phyloP scores from a whole-genome alignment of 2,329 filamentous ascomycete species.

The Pestalotiopsis sp. region DNA sequence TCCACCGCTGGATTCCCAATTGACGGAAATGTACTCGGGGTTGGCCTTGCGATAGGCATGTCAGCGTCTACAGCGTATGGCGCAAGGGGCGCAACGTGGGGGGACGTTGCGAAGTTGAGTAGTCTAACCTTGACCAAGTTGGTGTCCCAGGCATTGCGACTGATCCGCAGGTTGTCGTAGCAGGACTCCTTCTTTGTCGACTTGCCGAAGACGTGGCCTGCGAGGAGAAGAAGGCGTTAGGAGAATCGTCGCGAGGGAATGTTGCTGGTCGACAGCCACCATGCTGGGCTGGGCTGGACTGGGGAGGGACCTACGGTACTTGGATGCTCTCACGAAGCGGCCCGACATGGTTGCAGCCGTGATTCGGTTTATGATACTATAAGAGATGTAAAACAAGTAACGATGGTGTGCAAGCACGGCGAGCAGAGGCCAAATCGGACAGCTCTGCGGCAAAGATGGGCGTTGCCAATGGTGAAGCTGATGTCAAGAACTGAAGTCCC shows the following conservation, averaged over 20 bases:
- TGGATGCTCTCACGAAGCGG: conserved; percentile 70
- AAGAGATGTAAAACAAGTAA: conserved; percentile 6
- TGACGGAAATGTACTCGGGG: conserved; percentile 93
- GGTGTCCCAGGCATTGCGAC: conserved; percentile 98
- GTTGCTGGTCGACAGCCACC: conserved; percentile 23
- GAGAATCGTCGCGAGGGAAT: conserved; percentile 1
- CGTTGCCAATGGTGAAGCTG: background rate
- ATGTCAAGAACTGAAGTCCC: background rate
- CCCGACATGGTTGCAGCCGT: conserved; percentile 52
- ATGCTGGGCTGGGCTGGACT: background rate
- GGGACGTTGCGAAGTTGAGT: background rate
- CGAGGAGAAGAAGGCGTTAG: conserved; percentile 26
- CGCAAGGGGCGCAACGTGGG: background rate
- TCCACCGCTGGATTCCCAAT: conserved; percentile 96
- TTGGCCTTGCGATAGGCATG: conserved; percentile 67
- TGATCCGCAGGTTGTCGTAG: conserved; percentile 97
- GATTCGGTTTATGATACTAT: conserved; percentile 11
- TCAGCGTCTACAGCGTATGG: conserved; percentile 20
- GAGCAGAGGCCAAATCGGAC: background rate
- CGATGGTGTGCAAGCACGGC: background rate
- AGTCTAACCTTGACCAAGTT: conserved; percentile 86
- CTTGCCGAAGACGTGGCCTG: conserved; percentile 98
- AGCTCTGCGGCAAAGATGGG: background rate
- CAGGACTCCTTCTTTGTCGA: conserved; percentile 95
- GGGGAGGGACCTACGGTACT: conserved; percentile 59